Percentiles rank a stretch among this genome's conserved stretches.
Evolutionary conservation across 2,329 filamentous ascomycete genomes (phyloP).

Genomic region (Cadophora sp.): DNA sequence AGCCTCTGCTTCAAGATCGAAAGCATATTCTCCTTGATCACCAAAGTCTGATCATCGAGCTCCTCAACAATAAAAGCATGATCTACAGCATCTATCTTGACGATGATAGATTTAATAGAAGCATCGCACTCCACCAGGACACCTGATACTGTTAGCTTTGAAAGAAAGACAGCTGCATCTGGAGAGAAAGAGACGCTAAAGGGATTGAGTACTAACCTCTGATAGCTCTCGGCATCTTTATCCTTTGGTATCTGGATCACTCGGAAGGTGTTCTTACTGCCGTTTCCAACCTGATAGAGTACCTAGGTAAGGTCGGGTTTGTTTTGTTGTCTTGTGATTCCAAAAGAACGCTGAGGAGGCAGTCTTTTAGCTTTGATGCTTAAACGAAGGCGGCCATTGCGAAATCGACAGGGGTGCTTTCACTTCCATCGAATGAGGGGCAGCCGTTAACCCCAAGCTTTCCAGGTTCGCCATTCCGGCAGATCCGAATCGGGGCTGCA

Average conservation of each 20-base stretch:
- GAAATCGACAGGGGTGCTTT: not conserved
- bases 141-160: conserved; percentile 52
- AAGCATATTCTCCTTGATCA: conserved; percentile 79
- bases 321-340: not conserved
- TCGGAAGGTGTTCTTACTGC: not conserved
- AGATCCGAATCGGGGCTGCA: conserved; percentile 17
- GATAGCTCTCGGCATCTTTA: conserved; percentile 62
- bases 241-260: not conserved
- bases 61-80: conserved; percentile 83
- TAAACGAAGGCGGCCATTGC: not conserved
- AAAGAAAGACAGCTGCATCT: not conserved
- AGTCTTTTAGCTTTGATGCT: not conserved
- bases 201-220: conserved; percentile 56
- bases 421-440: conserved; percentile 10
- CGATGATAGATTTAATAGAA: conserved; percentile 86
- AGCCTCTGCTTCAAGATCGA: conserved; percentile 70
- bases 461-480: conserved; percentile 12
- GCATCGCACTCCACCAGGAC: conserved; percentile 83
- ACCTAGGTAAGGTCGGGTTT: too few species aligned
- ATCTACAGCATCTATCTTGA: conserved; percentile 73
- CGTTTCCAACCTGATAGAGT: not conserved
- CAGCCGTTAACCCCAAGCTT: conserved; percentile 18
- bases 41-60: conserved; percentile 76
- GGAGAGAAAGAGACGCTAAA: not conserved
- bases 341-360: conserved; percentile 10